Conservation (phyloP, 2,329 filamentous ascomycete species). For the Leptosphaerulina australis region DNA sequence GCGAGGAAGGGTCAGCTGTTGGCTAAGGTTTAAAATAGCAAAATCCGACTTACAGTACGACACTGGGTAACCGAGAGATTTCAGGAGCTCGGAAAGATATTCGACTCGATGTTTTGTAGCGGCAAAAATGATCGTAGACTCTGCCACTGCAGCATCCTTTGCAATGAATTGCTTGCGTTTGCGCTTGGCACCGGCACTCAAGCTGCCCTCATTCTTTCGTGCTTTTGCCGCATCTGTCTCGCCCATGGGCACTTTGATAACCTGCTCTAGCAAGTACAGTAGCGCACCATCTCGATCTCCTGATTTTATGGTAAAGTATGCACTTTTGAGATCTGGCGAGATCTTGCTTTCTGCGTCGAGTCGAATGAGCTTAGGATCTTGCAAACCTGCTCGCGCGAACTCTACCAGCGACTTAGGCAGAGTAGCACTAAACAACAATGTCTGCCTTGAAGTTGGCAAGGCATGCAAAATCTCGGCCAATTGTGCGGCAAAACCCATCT, state of each 20-base stretch:
- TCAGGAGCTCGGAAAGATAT: slow-evolving; percentile 83
- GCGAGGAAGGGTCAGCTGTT: neutral
- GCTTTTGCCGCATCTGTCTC: slow-evolving; percentile 59
- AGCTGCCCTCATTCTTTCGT: slow-evolving; percentile 53
- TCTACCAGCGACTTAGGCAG: slow-evolving; percentile 93
- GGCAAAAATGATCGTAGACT: slow-evolving; percentile 94
- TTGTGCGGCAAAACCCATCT: slow-evolving; percentile 97
- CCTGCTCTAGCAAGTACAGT: slow-evolving; percentile 83
- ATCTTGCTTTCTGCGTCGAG: slow-evolving; percentile 95
- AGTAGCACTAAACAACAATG: slow-evolving; percentile 92
- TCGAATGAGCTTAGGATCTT: slow-evolving; percentile 88
- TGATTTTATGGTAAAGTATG: slow-evolving; percentile 91
- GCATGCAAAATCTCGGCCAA: slow-evolving; percentile 91
- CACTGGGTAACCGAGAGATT: slow-evolving; percentile 80
- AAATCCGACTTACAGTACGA: slow-evolving; percentile 64
- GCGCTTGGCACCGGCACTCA: slow-evolving; percentile 69
- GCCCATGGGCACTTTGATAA: slow-evolving; percentile 87
- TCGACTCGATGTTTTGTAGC: slow-evolving; percentile 98
- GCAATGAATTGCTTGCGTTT: slow-evolving; percentile 66
- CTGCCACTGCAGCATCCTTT: slow-evolving; percentile 76
- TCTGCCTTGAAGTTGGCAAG: slow-evolving; percentile 83
- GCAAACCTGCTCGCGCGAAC: slow-evolving; percentile 89
- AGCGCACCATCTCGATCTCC: slow-evolving; percentile 93
- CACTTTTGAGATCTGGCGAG: slow-evolving; percentile 92
- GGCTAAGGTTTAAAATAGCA: neutral